Evolutionary conservation across 176 grass and related monocot genomes (phyloP).

Genomic region (bread wheat (Triticum aestivum)): DNA sequence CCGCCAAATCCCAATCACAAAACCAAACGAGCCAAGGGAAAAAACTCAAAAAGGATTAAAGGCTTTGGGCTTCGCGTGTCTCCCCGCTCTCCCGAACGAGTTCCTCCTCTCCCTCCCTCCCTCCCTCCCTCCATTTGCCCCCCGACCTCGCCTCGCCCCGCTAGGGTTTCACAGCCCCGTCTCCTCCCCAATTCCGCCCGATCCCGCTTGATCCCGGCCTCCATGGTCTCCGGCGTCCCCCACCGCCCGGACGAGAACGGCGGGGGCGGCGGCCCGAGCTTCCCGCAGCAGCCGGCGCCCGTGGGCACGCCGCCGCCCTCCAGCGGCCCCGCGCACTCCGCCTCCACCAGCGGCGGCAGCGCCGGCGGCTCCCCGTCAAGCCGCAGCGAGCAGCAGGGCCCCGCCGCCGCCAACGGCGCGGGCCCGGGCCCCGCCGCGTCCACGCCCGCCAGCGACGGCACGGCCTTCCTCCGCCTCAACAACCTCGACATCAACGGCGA

Average conservation of each 20-base stretch:
- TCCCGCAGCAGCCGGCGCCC: constrained; percentile 1
- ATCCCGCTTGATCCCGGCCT: constrained; percentile 8
- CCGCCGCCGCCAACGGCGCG: background rate
- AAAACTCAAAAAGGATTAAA: background rate
- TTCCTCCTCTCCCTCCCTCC: constrained; percentile 36
- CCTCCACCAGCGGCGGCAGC: constrained; percentile 62
- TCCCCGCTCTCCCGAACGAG: constrained; percentile 41
- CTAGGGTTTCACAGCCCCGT: constrained; percentile 52
- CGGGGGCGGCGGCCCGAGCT: background rate
- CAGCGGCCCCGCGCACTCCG: constrained; percentile 54
- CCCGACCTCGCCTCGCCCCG: background rate
- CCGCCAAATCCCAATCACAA: background rate
- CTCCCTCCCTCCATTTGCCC: constrained; percentile 30
- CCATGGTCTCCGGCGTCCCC: constrained; percentile 41
- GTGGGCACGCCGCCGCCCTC: constrained; percentile 29
- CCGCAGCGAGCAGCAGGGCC: constrained; percentile 49
- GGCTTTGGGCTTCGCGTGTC: constrained; percentile 15
- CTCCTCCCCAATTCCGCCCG: constrained; percentile 26
- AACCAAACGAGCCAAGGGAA: background rate
- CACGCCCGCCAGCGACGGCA: constrained; percentile 62
- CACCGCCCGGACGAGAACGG: constrained; percentile 7
- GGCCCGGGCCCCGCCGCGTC: constrained; percentile 20
- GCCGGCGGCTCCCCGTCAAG: constrained; percentile 70
- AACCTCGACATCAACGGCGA: constrained; percentile 80
- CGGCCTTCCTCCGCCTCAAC: constrained; percentile 61